phyloP scores from a whole-genome alignment of 2,329 filamentous ascomycete species.

The Albophoma yamanashiensis region DNA sequence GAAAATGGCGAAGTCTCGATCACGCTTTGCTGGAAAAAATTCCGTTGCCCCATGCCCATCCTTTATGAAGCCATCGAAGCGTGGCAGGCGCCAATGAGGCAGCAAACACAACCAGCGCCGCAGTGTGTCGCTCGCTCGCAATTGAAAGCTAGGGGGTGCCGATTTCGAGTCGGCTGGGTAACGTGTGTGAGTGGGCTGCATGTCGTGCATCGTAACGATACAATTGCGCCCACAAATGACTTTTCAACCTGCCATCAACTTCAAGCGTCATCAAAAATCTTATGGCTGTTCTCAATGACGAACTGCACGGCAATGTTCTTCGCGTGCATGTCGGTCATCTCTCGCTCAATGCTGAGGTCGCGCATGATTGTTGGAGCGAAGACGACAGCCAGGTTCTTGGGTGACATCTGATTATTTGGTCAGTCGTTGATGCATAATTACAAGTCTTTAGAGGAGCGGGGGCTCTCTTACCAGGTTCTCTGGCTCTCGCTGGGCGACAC shows the following conservation, averaged over 20 bases:
- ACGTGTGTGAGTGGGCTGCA: neutral
- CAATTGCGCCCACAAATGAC: neutral
- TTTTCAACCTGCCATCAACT: neutral
- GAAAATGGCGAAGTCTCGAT: neutral
- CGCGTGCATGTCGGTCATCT: slow-evolving; percentile 91
- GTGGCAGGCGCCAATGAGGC: neutral
- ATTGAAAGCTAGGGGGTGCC: neutral
- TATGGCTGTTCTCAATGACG: slow-evolving; percentile 79
- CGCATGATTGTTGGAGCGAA: slow-evolving; percentile 98
- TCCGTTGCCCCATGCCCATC: neutral
- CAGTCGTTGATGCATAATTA: slow-evolving; percentile 4
- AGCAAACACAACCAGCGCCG: neutral
- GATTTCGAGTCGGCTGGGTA: too few relatives aligned
- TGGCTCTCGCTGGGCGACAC: slow-evolving; percentile 70
- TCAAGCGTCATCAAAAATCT: slow-evolving; percentile 54
- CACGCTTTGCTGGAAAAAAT: neutral
- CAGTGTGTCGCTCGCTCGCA: neutral
- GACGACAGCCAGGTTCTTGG: slow-evolving; percentile 90
- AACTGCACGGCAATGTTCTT: slow-evolving; percentile 92
- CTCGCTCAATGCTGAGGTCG: slow-evolving; percentile 76
- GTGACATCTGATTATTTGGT: slow-evolving; percentile 61
- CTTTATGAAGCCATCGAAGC: neutral
- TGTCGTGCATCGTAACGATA: neutral
- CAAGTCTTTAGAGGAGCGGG: too few relatives aligned
- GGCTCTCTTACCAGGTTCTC: slow-evolving; percentile 62